Base-by-base conservation (phyloP, 805 yeast genomes). In the Candida multigemmis region DNA sequence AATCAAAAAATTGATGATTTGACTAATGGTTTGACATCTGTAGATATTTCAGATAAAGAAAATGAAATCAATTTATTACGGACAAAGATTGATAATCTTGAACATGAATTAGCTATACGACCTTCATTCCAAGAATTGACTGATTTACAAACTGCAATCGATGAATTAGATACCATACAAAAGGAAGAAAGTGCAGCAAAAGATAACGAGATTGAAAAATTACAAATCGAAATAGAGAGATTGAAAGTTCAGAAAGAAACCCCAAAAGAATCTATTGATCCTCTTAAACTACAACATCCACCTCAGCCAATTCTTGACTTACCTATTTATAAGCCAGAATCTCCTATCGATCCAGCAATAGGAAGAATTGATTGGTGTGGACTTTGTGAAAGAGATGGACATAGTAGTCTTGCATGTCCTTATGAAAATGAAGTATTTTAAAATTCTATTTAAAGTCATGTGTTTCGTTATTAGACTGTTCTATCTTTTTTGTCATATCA, bases 281-380 rank as follows among this genome's bases (percentile, higher is more conserved):
- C n/a, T n/a, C n/a, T n/a, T n/a, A n/a, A n/a, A n/a, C n/a, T n/a
- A n/a, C n/a, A n/a, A n/a, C n/a, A n/a, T n/a, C n/a, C n/a, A n/a
- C n/a, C n/a, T n/a, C n/a, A n/a, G n/a, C n/a, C n/a, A n/a, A n/a
- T 34, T 33, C 24, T 32, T 7, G 50, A 46, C 2, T 48, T 70
- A 16, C 72, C 70, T 16, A 60, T 75, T 1, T 73, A 69, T 31
- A 48, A 54, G 21, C 80, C 84, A 0, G 55, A 58, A 4, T 46
- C 40, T 1, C 50, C 53, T 12, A 44, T 53, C 9, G 91, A 84
- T 46, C 80, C 87, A 1, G 64, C 86, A 1, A 74, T 73, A 2
- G 95, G 95, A 2, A 65, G 87, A 23, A 58, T 58, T 15, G 65
- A 72, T 35, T 89, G 96, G 94, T 89, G 98, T 56, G 95, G 94